Conservation (phyloP, 495 filamentous ascomycete species). For the Trichoderma erinaceum region DNA sequence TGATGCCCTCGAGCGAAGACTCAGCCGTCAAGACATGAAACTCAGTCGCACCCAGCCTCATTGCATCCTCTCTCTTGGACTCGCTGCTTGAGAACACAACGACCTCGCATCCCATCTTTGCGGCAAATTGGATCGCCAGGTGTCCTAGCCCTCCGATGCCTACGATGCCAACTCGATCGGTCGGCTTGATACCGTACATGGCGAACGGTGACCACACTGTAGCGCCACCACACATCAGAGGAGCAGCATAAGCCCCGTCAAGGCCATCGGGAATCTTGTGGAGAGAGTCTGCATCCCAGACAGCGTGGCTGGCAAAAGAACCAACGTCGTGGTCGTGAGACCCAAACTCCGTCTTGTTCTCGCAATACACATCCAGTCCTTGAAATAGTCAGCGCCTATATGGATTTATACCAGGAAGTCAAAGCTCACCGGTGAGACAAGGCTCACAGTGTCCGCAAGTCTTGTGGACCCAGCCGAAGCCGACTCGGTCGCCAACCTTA, state of each 20-base stretch:
- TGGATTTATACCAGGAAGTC: neutral
- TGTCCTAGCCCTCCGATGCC: conserved; percentile 60
- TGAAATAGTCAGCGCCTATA: conserved; percentile 23
- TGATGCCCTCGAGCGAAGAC: conserved; percentile 31
- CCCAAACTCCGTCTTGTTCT: conserved; percentile 45
- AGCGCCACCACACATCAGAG: conserved; percentile 51
- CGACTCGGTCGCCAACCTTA: conserved; percentile 50
- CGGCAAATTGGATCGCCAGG: conserved; percentile 57
- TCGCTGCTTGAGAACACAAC: conserved; percentile 54
- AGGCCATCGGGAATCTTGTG: conserved; percentile 50
- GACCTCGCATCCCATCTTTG: conserved; percentile 57
- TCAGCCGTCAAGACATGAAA: conserved; percentile 42
- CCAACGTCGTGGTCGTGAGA: conserved; percentile 48
- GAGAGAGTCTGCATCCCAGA: conserved; percentile 51
- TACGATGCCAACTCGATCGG: conserved; percentile 52
- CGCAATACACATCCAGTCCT: conserved; percentile 50
- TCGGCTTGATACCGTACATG: conserved; percentile 39
- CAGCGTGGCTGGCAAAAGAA: conserved; percentile 45
- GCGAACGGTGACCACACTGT: conserved; percentile 50
- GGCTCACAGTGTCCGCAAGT: conserved; percentile 49
- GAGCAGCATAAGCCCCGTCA: conserved; percentile 42
- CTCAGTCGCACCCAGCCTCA: conserved; percentile 45
- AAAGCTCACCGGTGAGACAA: conserved; percentile 51
- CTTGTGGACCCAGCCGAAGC: conserved; percentile 47
- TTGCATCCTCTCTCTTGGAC: conserved; percentile 52